A percentile compares a stretch with the other conserved stretches of the same genome.
Conservation (phyloP, 441 rosid genomes). For the Viola pubescens region DNA sequence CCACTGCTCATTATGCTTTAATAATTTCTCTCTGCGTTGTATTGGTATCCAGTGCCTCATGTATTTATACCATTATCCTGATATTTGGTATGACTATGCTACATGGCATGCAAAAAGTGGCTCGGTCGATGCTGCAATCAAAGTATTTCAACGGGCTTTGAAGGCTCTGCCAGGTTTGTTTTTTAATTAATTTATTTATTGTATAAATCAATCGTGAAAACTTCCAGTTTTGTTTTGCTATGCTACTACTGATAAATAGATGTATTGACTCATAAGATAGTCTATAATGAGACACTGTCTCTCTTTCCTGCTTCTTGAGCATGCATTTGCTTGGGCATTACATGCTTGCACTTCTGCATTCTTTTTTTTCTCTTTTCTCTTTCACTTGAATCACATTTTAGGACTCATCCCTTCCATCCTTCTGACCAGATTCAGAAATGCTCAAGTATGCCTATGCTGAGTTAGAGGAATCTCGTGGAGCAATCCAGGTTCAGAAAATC, state of each 20-base stretch:
- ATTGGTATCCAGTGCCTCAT: conserved; percentile 65
- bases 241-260: background rate
- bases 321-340: too few relatives aligned
- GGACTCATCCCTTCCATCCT: background rate
- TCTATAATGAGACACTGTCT: too few relatives aligned
- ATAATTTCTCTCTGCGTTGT: conserved; percentile 17
- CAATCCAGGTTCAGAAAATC: conserved; percentile 45
- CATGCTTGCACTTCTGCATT: too few relatives aligned
- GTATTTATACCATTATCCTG: conserved; percentile 93
- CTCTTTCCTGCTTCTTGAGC: too few relatives aligned
- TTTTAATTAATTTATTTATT: conserved; percentile 10
- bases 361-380: background rate
- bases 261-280: background rate
- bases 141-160: conserved; percentile 90
- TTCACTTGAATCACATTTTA: background rate
- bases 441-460: conserved; percentile 92
- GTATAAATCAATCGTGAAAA: too few relatives aligned
- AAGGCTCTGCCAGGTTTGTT: conserved; percentile 84
- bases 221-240: too few relatives aligned
- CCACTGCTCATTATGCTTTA: conserved; percentile 3
- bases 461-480: conserved; percentile 93
- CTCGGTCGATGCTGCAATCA: conserved; percentile 73
- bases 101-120: conserved; percentile 90
- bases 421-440: conserved; percentile 63
- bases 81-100: conserved; percentile 94